Evolutionary conservation across 257 asterid genomes (phyloP), one percentile per base, ranked within the genome.

Genomic region (Solanum infundibuliforme): DNA sequence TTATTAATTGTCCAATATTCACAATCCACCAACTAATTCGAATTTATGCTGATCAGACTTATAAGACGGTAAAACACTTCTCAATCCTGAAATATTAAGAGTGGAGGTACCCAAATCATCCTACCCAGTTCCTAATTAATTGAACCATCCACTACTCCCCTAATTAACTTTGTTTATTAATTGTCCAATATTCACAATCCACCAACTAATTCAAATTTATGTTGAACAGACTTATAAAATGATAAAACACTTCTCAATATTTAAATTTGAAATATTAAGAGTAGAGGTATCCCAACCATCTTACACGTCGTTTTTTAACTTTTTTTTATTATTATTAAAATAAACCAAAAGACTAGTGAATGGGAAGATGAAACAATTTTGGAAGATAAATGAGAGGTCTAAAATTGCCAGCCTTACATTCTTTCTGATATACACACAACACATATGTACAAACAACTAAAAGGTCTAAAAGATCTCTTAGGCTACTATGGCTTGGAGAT

Each of bases 331-430:
- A 52, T 48, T 16, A 52, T 55, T 55, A 55, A 55, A 55, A 52
- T 43, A 55, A 55, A 20, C n/a, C 65, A 72, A 72, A 31, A 72
- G 13, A 25, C 65, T 79, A 8, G 2, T 48, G 68, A 76, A 71
- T 32, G n/a, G 62, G 43, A 90, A 86, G 88, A 35, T 81, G 83
- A 90, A 77, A 84, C 82, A 92, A 62, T n/a, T 43, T 43, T 62
- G 16, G 88, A 83, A 84, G 89, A 85, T 88, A 91, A 91, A 93
- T 91, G 96, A 90, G 95, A 92, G 98, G 97, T 81, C 90, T 72
- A 87, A 91, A 94, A 83, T 92, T 87, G 92, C 85, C 88, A 89
- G 83, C 95, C 93, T 90, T 77, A 86, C 90, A 86, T 91, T 92
- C 91, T 89, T 36, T 87, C 12, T 71, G 90, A 85, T 82, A 82